Percentiles rank a stretch among this genome's conserved stretches.
These are phyloP conservation scores for Quercus tomentella DNA, from an alignment of 331 rosid genomes.

Conservation along the genomic window DNA sequence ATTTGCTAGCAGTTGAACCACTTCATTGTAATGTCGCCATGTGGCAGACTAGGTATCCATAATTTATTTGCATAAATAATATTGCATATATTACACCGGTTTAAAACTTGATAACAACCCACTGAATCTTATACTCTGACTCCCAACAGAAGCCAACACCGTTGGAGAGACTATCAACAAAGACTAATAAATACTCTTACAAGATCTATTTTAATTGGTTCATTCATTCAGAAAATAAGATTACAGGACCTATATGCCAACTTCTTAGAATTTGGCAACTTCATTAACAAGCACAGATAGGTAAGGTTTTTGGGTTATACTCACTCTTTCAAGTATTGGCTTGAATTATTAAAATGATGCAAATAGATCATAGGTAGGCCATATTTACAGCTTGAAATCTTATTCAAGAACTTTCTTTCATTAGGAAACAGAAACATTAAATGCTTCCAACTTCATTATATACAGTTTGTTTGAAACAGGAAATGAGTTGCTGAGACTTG, in stretches of 20 bases:
- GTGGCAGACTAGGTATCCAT: not conserved
- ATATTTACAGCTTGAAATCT: not conserved
- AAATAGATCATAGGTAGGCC: not conserved
- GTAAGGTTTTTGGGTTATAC: not conserved
- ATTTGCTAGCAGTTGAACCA: not conserved
- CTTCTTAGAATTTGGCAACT: not conserved
- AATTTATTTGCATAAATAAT: not conserved
- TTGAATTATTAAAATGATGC: not conserved
- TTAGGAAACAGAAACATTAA: not conserved
- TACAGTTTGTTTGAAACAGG: not conserved
- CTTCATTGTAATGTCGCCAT: not conserved
- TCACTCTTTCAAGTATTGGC: not conserved
- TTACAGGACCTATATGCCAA: not conserved
- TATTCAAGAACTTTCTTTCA: not conserved
- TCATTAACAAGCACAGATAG: not conserved
- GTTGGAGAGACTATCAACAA: not conserved
- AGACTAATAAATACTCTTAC: not conserved
- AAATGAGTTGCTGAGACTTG: conserved; percentile 62
- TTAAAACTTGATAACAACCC: not conserved
- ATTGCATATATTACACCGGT: not conserved
- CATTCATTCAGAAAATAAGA: not conserved
- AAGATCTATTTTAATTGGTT: not conserved
- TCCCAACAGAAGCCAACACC: not conserved
- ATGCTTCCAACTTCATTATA: not conserved
- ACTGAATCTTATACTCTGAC: not conserved